Base-by-base conservation (phyloP, 1,284 basidiomycete genomes). In the Ganoderma lingzhi region DNA sequence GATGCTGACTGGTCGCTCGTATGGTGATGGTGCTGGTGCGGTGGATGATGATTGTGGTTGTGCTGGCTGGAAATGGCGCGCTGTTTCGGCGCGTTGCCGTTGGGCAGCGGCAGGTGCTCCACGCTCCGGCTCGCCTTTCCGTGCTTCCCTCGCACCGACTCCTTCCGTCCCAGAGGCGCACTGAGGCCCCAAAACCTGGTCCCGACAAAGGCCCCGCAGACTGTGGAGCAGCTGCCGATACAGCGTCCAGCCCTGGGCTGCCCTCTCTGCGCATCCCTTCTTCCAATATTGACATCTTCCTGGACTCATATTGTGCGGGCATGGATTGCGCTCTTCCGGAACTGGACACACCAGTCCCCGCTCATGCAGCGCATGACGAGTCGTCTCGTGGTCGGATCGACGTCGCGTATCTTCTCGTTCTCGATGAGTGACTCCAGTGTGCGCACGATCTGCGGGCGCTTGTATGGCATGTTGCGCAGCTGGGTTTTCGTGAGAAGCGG, bases 401-500 rank as follows among this genome's bases (percentile, higher is more conserved):
- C 85, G 62, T 96, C 94, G 39, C 93, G 89, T 68, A 98, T 93
- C 64, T 90, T 85, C 3, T 90, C 87, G 74, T 96, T 88, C 63
- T 90, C 85, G 51, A 93, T 85, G 32, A 98, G 86, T 0, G 89
- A 92, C 73, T 95, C 90, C n/a, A 99, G 87, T 6, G 94, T 87
- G 56, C 90, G 88, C 14, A 95, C 90, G 72, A 99, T 94, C 79
- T 98, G 94, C 0, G 92, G 86, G 5, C 96, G 93, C 80, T 99
- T 99, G 85, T 99, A 99, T 0, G 95, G 92, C 71, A 89, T 85
- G 66, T 84, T 84, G 42, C 92, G 91, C 6, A 99, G 86, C 80
- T 99, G 98, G 0, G 98, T 99, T 79, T 96, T 96, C 19, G 94
- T 96, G 35, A 99, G 87, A 4, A 99, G 90, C 0, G 97, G 97